Conservation (phyloP, 2,329 filamentous ascomycete genomes). For the Nannizziopsis barbatae region DNA sequence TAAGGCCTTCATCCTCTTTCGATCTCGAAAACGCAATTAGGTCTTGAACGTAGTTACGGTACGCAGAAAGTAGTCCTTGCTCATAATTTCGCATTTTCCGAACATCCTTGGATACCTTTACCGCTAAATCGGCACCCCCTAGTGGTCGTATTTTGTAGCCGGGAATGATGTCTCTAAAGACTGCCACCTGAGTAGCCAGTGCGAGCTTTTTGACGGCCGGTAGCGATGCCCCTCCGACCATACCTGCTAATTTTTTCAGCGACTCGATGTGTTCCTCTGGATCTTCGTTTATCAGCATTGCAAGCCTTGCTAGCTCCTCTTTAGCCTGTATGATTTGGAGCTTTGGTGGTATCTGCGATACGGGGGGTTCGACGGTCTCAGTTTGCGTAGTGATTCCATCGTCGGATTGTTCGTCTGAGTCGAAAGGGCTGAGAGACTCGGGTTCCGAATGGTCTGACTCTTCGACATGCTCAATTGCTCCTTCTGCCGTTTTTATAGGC, state of each 20-base stretch:
- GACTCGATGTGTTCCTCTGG: slow-evolving; percentile 79
- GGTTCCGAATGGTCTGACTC: slow-evolving; percentile 34
- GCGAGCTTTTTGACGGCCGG: slow-evolving; percentile 72
- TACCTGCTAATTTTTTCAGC: slow-evolving; percentile 65
- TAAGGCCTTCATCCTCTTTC: slow-evolving; percentile 39
- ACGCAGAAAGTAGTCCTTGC: slow-evolving; percentile 72
- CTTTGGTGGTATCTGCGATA: slow-evolving; percentile 57
- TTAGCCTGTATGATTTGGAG: slow-evolving; percentile 79
- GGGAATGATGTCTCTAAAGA: slow-evolving; percentile 93
- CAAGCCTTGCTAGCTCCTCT: slow-evolving; percentile 80
- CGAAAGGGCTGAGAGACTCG: slow-evolving; percentile 55
- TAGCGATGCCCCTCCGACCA: slow-evolving; percentile 55
- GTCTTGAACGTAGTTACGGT: slow-evolving; percentile 72
- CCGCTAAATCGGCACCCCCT: slow-evolving; percentile 59
- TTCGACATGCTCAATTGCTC: slow-evolving; percentile 53
- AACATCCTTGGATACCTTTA: slow-evolving; percentile 86
- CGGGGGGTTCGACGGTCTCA: slow-evolving; percentile 42
- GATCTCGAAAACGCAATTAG: slow-evolving; percentile 56
- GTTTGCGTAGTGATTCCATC: slow-evolving; percentile 39
- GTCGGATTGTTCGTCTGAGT: slow-evolving; percentile 45
- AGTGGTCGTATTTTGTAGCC: slow-evolving; percentile 87
- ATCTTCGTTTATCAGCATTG: slow-evolving; percentile 71
- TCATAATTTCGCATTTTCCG: slow-evolving; percentile 72
- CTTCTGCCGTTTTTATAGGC: slow-evolving; percentile 77
- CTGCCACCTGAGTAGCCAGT: slow-evolving; percentile 71